Evolutionary conservation across 345 rosid species (phyloP), one percentile per base, ranked within the genome.

Genomic region (Populus ilicifolia): DNA sequence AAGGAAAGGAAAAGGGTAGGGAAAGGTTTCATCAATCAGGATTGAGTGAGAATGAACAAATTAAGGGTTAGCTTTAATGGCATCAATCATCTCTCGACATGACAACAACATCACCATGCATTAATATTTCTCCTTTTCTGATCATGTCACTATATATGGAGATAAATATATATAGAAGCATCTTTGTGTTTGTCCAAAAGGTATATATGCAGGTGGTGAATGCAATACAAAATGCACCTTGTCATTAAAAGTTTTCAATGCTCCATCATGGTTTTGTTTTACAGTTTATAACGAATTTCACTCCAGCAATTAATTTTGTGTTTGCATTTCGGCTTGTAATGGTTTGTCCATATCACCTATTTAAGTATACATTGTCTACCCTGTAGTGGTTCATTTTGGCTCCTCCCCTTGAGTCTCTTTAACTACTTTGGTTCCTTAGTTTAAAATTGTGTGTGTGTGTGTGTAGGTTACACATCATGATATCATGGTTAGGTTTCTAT

Each of bases 71-170:
- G 64, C 62, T 77, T 41, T 39, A 67, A 27, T 29, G 61, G 50
- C 71, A 67, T 75, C 52, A 52, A 50, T 75, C 66, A 67, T 43
- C 66, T 35, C 21, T 75, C 66, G 23, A 52, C 72, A 75, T 52
- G 71, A 50, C 35, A 66, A 23, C 78, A 75, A 50, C 65, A 66
- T n/a, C 71, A 30, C 44, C 63, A 52, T 75, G 23, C 43, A 27
- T 48, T 4, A 4, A 20, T 41, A 8, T 9, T 5, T 64, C 48
- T 50, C 39, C 70, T 25, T 50, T 33, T 7, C 63, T 5, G 36
- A 33, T 17, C 29, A 66, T 14, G 27, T n/a, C 4, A 39, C 25
- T 11, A 62, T 35, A n/a, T 41, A n/a, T 41, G 50, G 52, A n/a
- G 50, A 38, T 23, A 39, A 41, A 41, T 33, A 29, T 12, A 65